A percentile compares a stretch with the other conserved stretches of the same genome.
These are phyloP conservation scores for Sphaerobolus stellatus DNA, from an alignment of 1,284 basidiomycete genomes.

Conservation along the genomic window DNA sequence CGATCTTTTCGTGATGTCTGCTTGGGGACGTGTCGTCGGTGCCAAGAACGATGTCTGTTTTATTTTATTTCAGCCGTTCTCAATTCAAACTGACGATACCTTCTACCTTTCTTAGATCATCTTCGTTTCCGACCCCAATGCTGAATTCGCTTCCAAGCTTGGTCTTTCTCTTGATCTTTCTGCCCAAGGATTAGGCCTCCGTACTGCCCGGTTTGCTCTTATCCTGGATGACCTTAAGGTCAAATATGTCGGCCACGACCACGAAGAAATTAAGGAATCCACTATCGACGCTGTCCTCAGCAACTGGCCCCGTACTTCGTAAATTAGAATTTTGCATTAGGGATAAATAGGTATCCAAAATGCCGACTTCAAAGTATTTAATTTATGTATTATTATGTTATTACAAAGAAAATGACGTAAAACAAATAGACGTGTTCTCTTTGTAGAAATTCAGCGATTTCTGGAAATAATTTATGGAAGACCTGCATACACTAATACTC, in stretches of 20 bases:
- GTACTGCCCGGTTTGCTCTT: conserved; percentile 70
- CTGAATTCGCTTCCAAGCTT: conserved; percentile 62
- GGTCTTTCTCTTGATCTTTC: conserved; percentile 65
- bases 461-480: no score
- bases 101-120: conserved; percentile 47
- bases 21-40: conserved; percentile 64
- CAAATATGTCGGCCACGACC: conserved; percentile 54
- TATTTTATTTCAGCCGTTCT: neutral
- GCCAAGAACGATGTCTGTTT: conserved; percentile 66
- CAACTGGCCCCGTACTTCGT: no score
- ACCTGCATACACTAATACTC: no score
- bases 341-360: no score
- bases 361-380: no score
- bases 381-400: no score
- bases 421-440: no score
- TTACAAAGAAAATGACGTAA: no score
- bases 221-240: conserved; percentile 72
- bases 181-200: conserved; percentile 54
- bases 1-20: conserved; percentile 77
- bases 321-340: no score
- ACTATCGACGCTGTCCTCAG: conserved; percentile 4
- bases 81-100: neutral
- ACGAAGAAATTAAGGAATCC: neutral
- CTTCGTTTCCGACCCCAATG: conserved; percentile 62
- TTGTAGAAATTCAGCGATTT: no score